Evolutionary conservation across 495 filamentous ascomycete species (phyloP).

Genomic region (Apodospora peruviana): DNA sequence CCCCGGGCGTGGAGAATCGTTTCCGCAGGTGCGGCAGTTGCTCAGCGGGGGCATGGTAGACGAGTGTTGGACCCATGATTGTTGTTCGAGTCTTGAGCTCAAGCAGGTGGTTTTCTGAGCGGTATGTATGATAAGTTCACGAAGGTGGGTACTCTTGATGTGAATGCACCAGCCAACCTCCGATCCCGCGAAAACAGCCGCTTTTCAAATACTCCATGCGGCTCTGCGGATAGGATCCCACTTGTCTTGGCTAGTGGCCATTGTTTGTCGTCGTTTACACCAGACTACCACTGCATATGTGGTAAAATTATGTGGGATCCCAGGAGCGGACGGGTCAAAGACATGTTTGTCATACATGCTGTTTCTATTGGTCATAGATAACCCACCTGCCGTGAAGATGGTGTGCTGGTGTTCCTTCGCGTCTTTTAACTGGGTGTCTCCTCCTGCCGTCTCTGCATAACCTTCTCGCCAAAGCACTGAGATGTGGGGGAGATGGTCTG

Average conservation of each 20-base stretch:
- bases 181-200: not conserved
- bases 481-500: no score
- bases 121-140: not conserved
- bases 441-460: no score
- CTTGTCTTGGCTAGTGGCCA: no score
- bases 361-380: conserved; percentile 1
- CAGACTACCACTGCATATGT: no score
- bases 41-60: not conserved
- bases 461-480: no score
- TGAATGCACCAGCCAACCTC: no score
- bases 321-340: not conserved
- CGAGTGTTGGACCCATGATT: conserved; percentile 1
- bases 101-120: not conserved
- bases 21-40: not conserved
- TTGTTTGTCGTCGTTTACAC: no score
- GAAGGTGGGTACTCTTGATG: not conserved
- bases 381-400: not conserved
- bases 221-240: no score
- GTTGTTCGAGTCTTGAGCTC: not conserved
- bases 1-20: not conserved
- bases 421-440: no score
- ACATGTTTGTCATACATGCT: not conserved
- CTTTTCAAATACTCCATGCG: not conserved
- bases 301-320: not conserved
- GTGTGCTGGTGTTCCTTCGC: not conserved